Conservation (phyloP, 768 basidiomycete species). For the Xerocomellus intermedius region DNA sequence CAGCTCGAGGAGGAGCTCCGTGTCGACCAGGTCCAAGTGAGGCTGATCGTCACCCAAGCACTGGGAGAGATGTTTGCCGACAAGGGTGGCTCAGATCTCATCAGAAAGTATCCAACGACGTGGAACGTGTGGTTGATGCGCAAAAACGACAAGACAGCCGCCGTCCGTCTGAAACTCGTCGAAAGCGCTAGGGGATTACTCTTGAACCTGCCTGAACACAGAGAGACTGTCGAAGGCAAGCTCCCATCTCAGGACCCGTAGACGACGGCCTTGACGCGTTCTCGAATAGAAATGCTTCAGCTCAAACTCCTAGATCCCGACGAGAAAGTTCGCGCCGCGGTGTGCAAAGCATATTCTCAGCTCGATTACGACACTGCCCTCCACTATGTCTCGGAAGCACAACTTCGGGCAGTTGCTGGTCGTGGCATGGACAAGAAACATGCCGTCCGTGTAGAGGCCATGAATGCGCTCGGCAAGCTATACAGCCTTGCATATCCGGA, state of each 20-base stretch:
- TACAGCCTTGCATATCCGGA: conserved; percentile 84
- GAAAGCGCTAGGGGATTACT: conserved; percentile 66
- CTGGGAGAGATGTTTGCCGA: conserved; percentile 91
- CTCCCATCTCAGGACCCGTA: conserved; percentile 3
- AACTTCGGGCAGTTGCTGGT: conserved; percentile 63
- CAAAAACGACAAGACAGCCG: conserved; percentile 68
- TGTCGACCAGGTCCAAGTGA: conserved; percentile 66
- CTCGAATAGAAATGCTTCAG: conserved; percentile 50
- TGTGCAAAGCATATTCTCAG: conserved; percentile 76
- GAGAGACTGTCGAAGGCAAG: conserved; percentile 71
- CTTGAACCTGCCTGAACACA: conserved; percentile 61
- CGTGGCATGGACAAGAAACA: conserved; percentile 84
- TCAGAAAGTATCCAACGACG: conserved; percentile 74
- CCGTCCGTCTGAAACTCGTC: conserved; percentile 76
- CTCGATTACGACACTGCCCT: conserved; percentile 90
- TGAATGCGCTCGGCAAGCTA: conserved; percentile 71
- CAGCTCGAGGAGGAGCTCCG: conserved; percentile 89
- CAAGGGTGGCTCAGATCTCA: conserved; percentile 68
- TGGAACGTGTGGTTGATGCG: conserved; percentile 86
- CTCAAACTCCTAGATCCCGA: conserved; percentile 82
- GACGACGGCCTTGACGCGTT: conserved; percentile 1
- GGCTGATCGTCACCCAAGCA: conserved; percentile 79
- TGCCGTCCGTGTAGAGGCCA: conserved; percentile 70
- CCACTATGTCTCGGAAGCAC: conserved; percentile 69
- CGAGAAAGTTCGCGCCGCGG: conserved; percentile 84